Conservation (phyloP, 2,329 filamentous ascomycete species). For the Blastomyces percursus region DNA sequence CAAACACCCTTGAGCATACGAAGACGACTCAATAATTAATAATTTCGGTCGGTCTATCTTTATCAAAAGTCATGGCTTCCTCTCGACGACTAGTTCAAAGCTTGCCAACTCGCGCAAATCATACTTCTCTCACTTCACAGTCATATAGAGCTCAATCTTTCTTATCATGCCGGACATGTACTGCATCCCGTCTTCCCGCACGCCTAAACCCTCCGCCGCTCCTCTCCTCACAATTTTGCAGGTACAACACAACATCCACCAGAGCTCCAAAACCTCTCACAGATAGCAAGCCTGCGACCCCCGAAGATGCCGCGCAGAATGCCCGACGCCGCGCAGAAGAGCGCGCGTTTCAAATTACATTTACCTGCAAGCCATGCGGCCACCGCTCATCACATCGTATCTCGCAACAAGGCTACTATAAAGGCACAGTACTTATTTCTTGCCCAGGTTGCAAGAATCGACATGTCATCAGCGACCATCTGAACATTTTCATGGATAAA, state of each 20-base stretch:
- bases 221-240: constrained; percentile 12
- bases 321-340: constrained; percentile 32
- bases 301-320: constrained; percentile 27
- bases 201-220: constrained; percentile 1
- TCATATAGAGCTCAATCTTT: constrained; percentile 7
- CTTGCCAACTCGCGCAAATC: constrained; percentile 3
- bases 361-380: constrained; percentile 83
- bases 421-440: constrained; percentile 76
- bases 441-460: constrained; percentile 78
- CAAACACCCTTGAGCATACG: neutral
- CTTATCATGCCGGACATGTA: neutral
- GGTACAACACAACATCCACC: constrained; percentile 25
- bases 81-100: constrained; percentile 8
- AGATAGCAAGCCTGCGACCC: constrained; percentile 23
- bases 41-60: neutral
- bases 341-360: constrained; percentile 75
- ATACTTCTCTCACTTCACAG: neutral
- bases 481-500: constrained; percentile 48
- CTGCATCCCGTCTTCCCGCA: neutral
- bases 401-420: constrained; percentile 90
- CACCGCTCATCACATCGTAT: constrained; percentile 72
- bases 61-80: constrained; percentile 8
- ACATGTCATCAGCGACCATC: constrained; percentile 85
- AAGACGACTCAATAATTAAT: neutral
- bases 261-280: constrained; percentile 25